A percentile compares a stretch with the other conserved stretches of the same genome.
These are phyloP conservation scores for Pseudogymnoascus sp. DNA, from an alignment of 2,329 filamentous ascomycete species.

Conservation along the genomic window DNA sequence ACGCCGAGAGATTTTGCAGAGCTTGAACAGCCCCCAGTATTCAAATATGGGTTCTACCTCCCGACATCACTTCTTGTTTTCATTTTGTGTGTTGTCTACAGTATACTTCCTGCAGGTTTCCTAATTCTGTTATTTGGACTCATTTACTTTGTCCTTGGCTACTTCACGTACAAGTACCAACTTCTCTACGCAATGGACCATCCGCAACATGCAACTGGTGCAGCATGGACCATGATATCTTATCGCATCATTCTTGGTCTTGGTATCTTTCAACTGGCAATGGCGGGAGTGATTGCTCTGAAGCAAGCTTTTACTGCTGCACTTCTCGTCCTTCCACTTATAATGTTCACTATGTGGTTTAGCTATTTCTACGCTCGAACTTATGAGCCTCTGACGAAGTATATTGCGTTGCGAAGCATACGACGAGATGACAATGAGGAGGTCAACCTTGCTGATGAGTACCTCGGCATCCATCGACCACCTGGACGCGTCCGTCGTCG, in stretches of 20 bases:
- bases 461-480: slow-evolving; percentile 21
- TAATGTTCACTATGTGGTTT: slow-evolving; percentile 81
- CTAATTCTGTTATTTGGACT: slow-evolving; percentile 74
- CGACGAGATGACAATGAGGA: slow-evolving; percentile 49
- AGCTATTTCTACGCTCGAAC: slow-evolving; percentile 70
- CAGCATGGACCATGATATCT: slow-evolving; percentile 94
- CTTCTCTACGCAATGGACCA: slow-evolving; percentile 98
- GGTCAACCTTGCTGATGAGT: slow-evolving; percentile 35
- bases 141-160: slow-evolving; percentile 73
- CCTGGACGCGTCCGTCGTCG: slow-evolving; percentile 21
- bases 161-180: slow-evolving; percentile 95
- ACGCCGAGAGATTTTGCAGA: slow-evolving; percentile 86
- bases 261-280: slow-evolving; percentile 81
- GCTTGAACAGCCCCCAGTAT: slow-evolving; percentile 71
- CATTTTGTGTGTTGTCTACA: slow-evolving; percentile 93
- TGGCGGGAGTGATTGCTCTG: slow-evolving; percentile 76
- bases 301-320: slow-evolving; percentile 65
- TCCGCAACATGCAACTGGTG: slow-evolving; percentile 84
- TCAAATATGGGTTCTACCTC: slow-evolving; percentile 93
- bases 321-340: slow-evolving; percentile 63
- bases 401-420: slow-evolving; percentile 85
- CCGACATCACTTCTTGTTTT: slow-evolving; percentile 88
- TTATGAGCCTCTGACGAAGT: slow-evolving; percentile 82
- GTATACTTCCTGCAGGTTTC: slow-evolving; percentile 71
- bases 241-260: slow-evolving; percentile 81